Base-by-base conservation (phyloP, 352 stramenopile genomes). In the Globisporangium uncinulatum region DNA sequence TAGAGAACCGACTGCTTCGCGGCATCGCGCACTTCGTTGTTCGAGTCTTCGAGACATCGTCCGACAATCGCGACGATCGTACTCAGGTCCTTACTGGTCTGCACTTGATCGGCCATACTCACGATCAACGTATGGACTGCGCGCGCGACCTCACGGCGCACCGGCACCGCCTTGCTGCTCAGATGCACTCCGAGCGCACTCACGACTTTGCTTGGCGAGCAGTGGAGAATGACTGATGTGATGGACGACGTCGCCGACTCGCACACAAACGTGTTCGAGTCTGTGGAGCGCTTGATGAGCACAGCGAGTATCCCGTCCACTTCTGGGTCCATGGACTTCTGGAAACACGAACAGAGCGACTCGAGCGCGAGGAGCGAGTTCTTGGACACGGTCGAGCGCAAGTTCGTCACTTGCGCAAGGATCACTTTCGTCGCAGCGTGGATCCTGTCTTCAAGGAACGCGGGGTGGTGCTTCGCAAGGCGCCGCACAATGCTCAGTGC, bases 201-300 rank as follows among this genome's bases (percentile, higher is more conserved):
- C 32, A 89, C 67, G 6, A 87, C 71, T 9, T 73, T 70, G 6
- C 46, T 43, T 15, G 70, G 68, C 3, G 80, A 88, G 61, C 79
- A 93, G 20, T 87, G 61, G 4, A 74, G 46, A 19, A 83, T 74
- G 29, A 91, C 70, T 0, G 65, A 52, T n/a, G 76, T 57, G 13
- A 93, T 56, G 0, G 80, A 71, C 9, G 66, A 53, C 24, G 65
- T 62, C 4, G 71, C 81, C 3, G 74, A 83, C 31, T 90, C 80
- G 41, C 79, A 88, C 36, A 94, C 74, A 56, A 94, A 94, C 1
- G 71, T 29, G 32, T 90, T 94, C 8, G 81, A 87, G 56, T 94
- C 81, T 2, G 63, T 66, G 42, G 71, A 81, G 4, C 83, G 79
- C 44, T 83, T 86, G 11, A 94, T 66, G 21, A 94, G 59, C 39